Conservation (phyloP, 2,329 filamentous ascomycete genomes). For the Huntiella moniliformis region DNA sequence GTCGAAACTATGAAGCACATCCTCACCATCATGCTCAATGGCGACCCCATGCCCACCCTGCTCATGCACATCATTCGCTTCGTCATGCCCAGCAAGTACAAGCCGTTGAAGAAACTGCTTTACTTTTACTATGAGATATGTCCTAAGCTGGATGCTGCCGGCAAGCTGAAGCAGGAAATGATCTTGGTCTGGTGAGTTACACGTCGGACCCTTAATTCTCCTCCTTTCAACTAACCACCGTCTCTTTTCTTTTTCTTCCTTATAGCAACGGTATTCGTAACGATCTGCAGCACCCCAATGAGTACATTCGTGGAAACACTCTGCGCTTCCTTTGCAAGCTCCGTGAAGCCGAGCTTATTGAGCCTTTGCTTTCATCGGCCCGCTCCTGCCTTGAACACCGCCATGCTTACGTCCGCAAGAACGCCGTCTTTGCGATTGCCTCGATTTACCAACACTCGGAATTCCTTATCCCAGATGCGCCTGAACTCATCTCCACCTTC, state of each 20-base stretch:
- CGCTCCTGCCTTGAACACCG: slow-evolving; percentile 86
- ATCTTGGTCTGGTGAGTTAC: slow-evolving; percentile 73
- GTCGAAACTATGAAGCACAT: slow-evolving; percentile 93
- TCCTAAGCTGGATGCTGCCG: slow-evolving; percentile 76
- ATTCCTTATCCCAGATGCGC: slow-evolving; percentile 80
- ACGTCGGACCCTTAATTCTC: not conserved
- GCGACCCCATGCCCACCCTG: slow-evolving; percentile 82
- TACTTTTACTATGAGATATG: slow-evolving; percentile 99
- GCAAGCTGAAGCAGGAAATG: slow-evolving; percentile 98
- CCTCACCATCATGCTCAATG: slow-evolving; percentile 93
- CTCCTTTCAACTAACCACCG: not conserved
- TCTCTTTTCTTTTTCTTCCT: not conserved
- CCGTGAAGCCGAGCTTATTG: slow-evolving; percentile 84
- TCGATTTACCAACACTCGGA: slow-evolving; percentile 86
- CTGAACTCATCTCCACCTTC: slow-evolving; percentile 79
- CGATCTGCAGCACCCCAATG: slow-evolving; percentile 91
- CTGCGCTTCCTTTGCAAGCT: slow-evolving; percentile 94
- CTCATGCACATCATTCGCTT: slow-evolving; percentile 99
- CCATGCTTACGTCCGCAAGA: slow-evolving; percentile 95
- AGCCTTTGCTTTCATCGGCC: slow-evolving; percentile 82
- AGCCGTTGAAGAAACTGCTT: slow-evolving; percentile 88
- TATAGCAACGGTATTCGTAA: slow-evolving; percentile 89
- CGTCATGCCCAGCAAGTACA: slow-evolving; percentile 96
- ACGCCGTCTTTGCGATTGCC: slow-evolving; percentile 84
- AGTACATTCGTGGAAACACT: slow-evolving; percentile 97